These are phyloP conservation scores for Colletotrichum cereale DNA, from an alignment of 2,329 filamentous ascomycete genomes.

Conservation along the genomic window DNA sequence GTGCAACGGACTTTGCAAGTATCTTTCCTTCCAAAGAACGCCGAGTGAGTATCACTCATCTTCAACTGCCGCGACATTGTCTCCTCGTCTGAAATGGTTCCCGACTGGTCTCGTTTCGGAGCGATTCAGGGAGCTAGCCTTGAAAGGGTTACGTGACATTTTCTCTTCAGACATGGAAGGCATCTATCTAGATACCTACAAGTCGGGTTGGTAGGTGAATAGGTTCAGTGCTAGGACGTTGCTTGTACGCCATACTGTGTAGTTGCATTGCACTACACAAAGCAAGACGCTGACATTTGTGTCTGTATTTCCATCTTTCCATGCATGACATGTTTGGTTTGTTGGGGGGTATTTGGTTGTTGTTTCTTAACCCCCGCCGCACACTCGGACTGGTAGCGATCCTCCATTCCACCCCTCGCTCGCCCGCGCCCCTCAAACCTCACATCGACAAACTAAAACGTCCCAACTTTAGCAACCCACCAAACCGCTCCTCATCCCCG, in stretches of 20 bases:
- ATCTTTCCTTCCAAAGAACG: neutral
- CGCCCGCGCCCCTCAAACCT: neutral
- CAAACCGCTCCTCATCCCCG: neutral
- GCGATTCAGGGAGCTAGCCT: constrained; percentile 15
- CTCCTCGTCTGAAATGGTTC: constrained; percentile 7
- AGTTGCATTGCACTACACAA: no score
- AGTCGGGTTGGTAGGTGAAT: no score
- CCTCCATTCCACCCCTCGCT: neutral
- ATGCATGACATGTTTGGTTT: neutral
- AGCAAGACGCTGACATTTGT: neutral
- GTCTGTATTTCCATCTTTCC: neutral
- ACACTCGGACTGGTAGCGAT: neutral
- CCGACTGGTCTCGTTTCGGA: constrained; percentile 23
- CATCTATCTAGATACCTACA: neutral
- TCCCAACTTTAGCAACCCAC: constrained; percentile 1
- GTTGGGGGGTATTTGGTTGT: neutral
- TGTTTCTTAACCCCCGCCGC: neutral
- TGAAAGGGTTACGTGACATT: neutral
- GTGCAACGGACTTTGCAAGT: neutral
- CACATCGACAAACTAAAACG: constrained; percentile 9
- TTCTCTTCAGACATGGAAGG: neutral
- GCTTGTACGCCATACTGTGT: no score
- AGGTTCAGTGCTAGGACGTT: no score
- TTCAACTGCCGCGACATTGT: neutral
- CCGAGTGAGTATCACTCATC: neutral